These are phyloP conservation scores for Sporothrix dimorphospora DNA, from an alignment of 2,329 filamentous ascomycete species.

Conservation along the genomic window DNA sequence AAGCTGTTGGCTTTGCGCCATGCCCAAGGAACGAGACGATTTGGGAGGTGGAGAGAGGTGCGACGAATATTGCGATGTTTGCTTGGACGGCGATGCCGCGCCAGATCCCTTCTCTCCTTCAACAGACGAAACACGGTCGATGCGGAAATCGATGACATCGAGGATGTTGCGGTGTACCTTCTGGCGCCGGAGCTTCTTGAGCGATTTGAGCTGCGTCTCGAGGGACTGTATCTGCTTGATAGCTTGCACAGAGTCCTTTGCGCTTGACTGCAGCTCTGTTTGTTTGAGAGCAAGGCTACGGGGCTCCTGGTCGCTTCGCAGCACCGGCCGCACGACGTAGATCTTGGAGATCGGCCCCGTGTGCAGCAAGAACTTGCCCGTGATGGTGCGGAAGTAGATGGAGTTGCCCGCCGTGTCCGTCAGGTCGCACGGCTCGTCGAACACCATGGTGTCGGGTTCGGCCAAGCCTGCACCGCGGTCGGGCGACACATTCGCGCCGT, in stretches of 20 bases:
- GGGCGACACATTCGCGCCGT: constrained; percentile 47
- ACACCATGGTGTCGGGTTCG: constrained; percentile 52
- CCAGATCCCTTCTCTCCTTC: not conserved
- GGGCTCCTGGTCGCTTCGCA: constrained; percentile 56
- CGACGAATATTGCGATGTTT: constrained; percentile 7
- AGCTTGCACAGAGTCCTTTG: constrained; percentile 63
- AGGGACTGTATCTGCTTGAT: constrained; percentile 77
- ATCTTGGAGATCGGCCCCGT: constrained; percentile 68
- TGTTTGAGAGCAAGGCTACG: constrained; percentile 76
- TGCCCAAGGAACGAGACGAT: not conserved
- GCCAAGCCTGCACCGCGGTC: constrained; percentile 41
- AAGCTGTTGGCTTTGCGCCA: constrained; percentile 19
- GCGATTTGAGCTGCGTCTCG: constrained; percentile 73
- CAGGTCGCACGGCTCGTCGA: constrained; percentile 68
- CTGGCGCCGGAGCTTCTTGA: constrained; percentile 74
- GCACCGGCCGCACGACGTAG: constrained; percentile 72
- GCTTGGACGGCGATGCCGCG: not conserved
- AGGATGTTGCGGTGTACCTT: constrained; percentile 80
- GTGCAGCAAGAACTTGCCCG: constrained; percentile 68
- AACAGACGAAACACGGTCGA: constrained; percentile 52
- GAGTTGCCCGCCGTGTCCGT: constrained; percentile 66
- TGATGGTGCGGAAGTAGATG: constrained; percentile 70
- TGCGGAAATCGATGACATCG: constrained; percentile 80
- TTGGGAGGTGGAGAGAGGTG: constrained; percentile 17
- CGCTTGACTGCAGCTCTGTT: constrained; percentile 60